Base-by-base conservation (phyloP, 805 yeast species). In the Cyberlindnera euphorbiiphila region DNA sequence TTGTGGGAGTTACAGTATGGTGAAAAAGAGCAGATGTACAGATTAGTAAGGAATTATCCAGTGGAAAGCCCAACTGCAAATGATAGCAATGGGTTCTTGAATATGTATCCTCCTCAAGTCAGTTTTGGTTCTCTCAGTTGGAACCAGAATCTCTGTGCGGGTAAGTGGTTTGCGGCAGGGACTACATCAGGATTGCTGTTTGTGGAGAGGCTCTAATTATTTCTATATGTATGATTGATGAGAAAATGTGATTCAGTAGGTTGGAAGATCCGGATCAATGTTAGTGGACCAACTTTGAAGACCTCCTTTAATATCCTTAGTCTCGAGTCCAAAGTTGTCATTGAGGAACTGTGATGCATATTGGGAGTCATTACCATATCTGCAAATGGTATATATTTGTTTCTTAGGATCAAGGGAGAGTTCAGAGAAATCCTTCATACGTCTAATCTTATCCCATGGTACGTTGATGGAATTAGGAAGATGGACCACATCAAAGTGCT, bases 331-430 rank as follows among this genome's bases (percentile, higher is more conserved):
- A 30, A 73, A 65, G 2, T 68, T 66, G 17, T 73, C 74, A 34
- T 71, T 65, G 31, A 89, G 59, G 29, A 68, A 61, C 39, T 68
- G 60, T 1, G 84, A 79, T 0, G 96, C 94, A 13, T 77, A 59
- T 51, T 85, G 88, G 0, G 98, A 89, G 56, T 93, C 98, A 57
- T 86, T 88, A 9, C 98, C 98, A 54, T 70, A 79, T 22, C 97
- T 69, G 60, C 98, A 93, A 14, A 91, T 66, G 0, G 87, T 83
- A 38, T 69, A 72, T 0, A 84, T 57, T 1, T 64, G 64, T n/a
- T 65, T 51, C 6, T 38, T 19, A 3, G 49, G 30, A 21, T 64
- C 62, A 4, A 66, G 56, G 5, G 54, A 48, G 51, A 60, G 42
- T 23, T 61, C 53, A 19, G 49, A 43, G 17, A 49, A 13, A 7